These are phyloP conservation scores for Babesia ovis DNA, from an alignment of 169 alveolate species.

Conservation along the genomic window DNA sequence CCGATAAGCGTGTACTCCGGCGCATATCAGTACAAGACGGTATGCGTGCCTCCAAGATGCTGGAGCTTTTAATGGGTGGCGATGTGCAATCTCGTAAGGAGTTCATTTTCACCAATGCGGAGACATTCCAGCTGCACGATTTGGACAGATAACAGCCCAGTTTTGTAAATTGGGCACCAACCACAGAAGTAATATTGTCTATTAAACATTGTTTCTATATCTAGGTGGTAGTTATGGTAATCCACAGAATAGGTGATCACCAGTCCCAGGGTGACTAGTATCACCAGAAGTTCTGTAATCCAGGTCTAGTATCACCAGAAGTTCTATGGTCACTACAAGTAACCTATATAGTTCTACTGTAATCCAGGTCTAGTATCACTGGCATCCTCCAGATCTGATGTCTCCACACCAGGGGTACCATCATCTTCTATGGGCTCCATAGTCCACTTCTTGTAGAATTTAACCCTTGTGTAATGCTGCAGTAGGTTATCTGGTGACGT, in stretches of 20 bases:
- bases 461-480: slow-evolving; percentile 32
- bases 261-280: too few relatives aligned
- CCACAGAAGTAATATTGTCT: too few relatives aligned
- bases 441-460: slow-evolving; percentile 12
- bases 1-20: slow-evolving; percentile 71
- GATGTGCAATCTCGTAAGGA: slow-evolving; percentile 76
- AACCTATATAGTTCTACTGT: too few relatives aligned
- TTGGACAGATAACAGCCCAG: slow-evolving; percentile 29
- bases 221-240: too few relatives aligned
- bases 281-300: too few relatives aligned
- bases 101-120: slow-evolving; percentile 72
- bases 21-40: slow-evolving; percentile 77
- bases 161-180: not conserved
- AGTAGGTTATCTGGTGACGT: slow-evolving; percentile 50
- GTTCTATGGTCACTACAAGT: too few relatives aligned
- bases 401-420: too few relatives aligned
- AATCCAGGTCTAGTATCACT: too few relatives aligned
- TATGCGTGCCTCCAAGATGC: slow-evolving; percentile 65
- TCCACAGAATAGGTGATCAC: too few relatives aligned
- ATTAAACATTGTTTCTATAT: too few relatives aligned
- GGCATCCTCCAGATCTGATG: too few relatives aligned
- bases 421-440: not conserved
- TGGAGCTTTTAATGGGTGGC: slow-evolving; percentile 75
- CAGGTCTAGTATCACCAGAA: too few relatives aligned
- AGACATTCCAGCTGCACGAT: slow-evolving; percentile 59